Base-by-base conservation (phyloP, 2,329 filamentous ascomycete species). In the Colletotrichum sp. region DNA sequence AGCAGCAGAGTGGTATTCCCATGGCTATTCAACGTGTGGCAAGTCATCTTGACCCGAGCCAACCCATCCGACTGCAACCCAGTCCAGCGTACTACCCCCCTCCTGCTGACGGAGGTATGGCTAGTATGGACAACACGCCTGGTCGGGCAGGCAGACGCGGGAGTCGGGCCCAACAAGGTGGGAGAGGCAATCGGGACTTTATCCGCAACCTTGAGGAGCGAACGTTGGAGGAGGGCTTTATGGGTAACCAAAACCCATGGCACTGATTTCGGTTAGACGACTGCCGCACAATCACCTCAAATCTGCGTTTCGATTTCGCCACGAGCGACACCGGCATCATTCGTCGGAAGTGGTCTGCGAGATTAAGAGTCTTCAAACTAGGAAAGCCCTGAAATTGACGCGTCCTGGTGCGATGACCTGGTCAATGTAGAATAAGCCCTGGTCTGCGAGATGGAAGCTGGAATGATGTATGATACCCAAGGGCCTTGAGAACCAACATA, bases 41-140 rank as follows among this genome's bases (percentile, higher is more conserved):
- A 57, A 98, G 96, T 83, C 96, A 99, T 85, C 91, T 99, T 60
- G 97, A 99, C 82, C 97, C 97, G 3, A 99, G 93, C 80, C 95
- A 96, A 76, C 97, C 97, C 0, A 99, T 99, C 81, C 92, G 97
- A 66, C 86, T 99, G 72, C 97, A 99, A 83, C 97, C 97, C 4
- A 98, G 96, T 80, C 97, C 97, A 7, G 97, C 97, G 3, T 99
- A 99, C 85, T 99, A 99, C 81, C 97, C 97, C 13, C 97, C 97
- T 24, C 95, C 96, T 3, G 93, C 94, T 8, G 96, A 99, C 79
- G 71, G 75, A 10, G 95, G 95, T 12, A 93, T 95, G 80, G 90
- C 92, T 24, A 86, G 89, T 10, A 91, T 95, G 77, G 90, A 93
- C 65, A 91, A 90, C 75, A 88, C 92, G 28, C 82, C 89, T 63